phyloP scores from a whole-genome alignment of 2,329 filamentous ascomycete genomes.

The Metarhizium guizhouense region DNA sequence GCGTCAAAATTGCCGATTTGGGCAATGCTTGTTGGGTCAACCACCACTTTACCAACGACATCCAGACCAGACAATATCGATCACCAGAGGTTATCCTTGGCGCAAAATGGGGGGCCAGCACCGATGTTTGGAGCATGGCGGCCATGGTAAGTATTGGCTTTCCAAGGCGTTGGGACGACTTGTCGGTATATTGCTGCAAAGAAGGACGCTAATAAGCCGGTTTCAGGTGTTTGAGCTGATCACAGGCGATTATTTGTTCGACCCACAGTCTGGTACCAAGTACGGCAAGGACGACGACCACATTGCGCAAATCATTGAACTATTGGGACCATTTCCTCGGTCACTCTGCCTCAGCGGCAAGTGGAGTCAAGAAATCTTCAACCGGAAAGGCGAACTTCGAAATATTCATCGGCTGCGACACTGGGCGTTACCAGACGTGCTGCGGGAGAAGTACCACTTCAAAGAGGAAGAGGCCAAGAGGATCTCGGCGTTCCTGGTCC shows the following conservation, averaged over 20 bases:
- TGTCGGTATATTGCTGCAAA: neutral
- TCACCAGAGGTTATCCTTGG: conserved; percentile 96
- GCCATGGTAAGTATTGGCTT: conserved; percentile 65
- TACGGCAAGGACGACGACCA: conserved; percentile 99
- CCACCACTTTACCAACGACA: conserved; percentile 98
- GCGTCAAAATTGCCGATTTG: conserved; percentile 96
- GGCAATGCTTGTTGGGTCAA: conserved; percentile 98
- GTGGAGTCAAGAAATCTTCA: conserved; percentile 98
- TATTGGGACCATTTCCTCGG: conserved; percentile 88
- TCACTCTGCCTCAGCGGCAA: conserved; percentile 86
- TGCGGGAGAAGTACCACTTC: conserved; percentile 96
- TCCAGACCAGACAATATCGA: conserved; percentile 93
- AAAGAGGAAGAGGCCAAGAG: conserved; percentile 69
- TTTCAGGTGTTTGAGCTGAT: conserved; percentile 88
- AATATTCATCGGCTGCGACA: conserved; percentile 95
- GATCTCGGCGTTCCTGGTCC: conserved; percentile 72
- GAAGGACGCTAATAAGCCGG: neutral
- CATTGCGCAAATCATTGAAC: conserved; percentile 96
- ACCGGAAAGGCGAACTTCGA: conserved; percentile 89
- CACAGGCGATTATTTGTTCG: conserved; percentile 96
- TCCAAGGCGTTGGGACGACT: neutral
- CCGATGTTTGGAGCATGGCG: conserved; percentile 99
- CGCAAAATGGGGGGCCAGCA: conserved; percentile 98
- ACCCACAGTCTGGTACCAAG: conserved; percentile 95
- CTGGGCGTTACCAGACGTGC: conserved; percentile 88